Evolutionary conservation across 2,329 filamentous ascomycete species (phyloP).

Genomic region (Plectosphaerella cucumerina): DNA sequence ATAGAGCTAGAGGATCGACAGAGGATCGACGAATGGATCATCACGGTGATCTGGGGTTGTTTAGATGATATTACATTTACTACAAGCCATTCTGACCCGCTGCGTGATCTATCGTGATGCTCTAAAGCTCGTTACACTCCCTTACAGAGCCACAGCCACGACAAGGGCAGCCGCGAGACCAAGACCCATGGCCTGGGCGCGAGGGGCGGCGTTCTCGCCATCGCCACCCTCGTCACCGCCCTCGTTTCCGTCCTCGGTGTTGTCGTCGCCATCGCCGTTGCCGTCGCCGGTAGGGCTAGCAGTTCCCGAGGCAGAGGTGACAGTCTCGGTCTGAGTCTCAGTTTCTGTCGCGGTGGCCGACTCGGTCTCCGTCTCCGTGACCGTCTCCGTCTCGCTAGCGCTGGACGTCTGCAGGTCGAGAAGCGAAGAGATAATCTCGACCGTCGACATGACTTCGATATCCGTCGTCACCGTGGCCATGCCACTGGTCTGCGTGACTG

Average conservation of each 20-base stretch:
- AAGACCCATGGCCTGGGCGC: neutral
- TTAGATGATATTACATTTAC: neutral
- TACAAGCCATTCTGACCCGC: neutral
- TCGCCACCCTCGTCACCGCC: neutral
- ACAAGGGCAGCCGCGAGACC: neutral
- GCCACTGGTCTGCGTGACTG: too few species aligned
- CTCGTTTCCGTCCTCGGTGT: neutral
- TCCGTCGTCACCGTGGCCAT: too few species aligned
- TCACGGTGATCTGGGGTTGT: neutral
- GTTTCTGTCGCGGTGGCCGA: neutral
- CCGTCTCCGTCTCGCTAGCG: neutral
- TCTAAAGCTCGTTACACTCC: neutral
- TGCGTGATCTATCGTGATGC: neutral
- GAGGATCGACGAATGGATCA: too few species aligned
- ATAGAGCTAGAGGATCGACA: too few species aligned
- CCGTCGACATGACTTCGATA: too few species aligned
- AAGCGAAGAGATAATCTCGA: too few species aligned
- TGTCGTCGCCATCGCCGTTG: neutral
- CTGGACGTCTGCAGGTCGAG: too few species aligned
- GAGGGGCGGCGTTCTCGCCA: neutral
- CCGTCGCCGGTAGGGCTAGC: neutral
- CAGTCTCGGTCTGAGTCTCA: neutral
- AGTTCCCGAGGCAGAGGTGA: neutral
- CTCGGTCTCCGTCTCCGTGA: neutral
- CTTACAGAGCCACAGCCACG: neutral